A percentile compares a stretch with the other conserved stretches of the same genome.
These are phyloP conservation scores for Sporothrix schenckii DNA, from an alignment of 2,329 filamentous ascomycete genomes.

Conservation along the genomic window DNA sequence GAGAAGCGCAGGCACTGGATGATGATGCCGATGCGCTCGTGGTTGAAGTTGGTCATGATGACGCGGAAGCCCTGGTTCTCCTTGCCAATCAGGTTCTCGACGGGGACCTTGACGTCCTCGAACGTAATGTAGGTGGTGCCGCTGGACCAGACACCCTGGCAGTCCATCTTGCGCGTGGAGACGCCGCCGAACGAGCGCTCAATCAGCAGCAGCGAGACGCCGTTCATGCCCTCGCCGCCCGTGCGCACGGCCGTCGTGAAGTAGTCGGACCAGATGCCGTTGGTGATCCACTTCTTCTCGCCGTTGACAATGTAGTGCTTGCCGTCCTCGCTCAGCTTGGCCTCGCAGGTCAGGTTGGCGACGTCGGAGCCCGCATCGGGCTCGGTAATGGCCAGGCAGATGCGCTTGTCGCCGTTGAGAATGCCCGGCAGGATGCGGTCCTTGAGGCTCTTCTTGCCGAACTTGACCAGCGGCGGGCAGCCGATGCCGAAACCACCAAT, in stretches of 20 bases:
- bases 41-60: constrained; percentile 99
- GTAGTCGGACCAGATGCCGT: constrained; percentile 95
- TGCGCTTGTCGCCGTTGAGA: constrained; percentile 89
- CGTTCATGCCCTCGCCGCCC: constrained; percentile 86
- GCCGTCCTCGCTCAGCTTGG: constrained; percentile 89
- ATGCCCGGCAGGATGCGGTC: constrained; percentile 88
- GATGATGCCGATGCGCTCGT: constrained; percentile 97
- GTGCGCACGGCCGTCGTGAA: constrained; percentile 97
- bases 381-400: constrained; percentile 96
- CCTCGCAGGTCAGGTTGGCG: constrained; percentile 92
- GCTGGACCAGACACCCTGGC: constrained; percentile 93
- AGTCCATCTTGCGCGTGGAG: constrained; percentile 93
- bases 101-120: constrained; percentile 97
- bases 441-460: constrained; percentile 81
- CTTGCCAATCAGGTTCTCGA: constrained; percentile 98
- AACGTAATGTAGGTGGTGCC: constrained; percentile 98
- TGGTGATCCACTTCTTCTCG: constrained; percentile 99
- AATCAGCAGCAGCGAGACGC: constrained; percentile 86
- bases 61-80: constrained; percentile 97
- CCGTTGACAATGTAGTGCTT: constrained; percentile 99
- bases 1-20: constrained; percentile 96
- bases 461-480: constrained; percentile 87
- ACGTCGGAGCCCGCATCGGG: constrained; percentile 94
- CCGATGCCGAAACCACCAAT: constrained; percentile 97
- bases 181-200: constrained; percentile 84